Base-by-base conservation (phyloP, 2,329 filamentous ascomycete genomes). In the Epichloe bromicola region DNA sequence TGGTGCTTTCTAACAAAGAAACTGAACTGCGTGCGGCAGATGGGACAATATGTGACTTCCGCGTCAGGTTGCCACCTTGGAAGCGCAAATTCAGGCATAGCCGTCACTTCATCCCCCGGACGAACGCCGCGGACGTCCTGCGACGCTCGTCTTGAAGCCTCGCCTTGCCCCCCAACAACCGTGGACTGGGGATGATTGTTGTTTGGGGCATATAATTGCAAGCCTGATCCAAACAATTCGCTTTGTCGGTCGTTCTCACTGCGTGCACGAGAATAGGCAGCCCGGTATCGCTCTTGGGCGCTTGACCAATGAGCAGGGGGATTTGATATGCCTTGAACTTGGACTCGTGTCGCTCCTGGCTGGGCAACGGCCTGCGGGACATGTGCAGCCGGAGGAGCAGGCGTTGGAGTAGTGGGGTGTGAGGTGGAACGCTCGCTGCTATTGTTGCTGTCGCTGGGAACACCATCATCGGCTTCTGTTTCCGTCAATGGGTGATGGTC, bases 1-100 rank as follows among this genome's bases (percentile, higher is more conserved):
- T 97, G 91, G 69, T 97, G 91, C 64, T 94, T 94, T 55, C 91
- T 78, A 62, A 88, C 83, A 70, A 88, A 88, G 59, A 95, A 85
- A 63, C 80, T 86, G 63, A 97, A 97, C 46, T 82, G 79, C 1
- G 78, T 79, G 49, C 74, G 72, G 63, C 91, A 97, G 52, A 96
- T 95, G 2, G 89, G 88, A 64, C 91, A 97, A 55, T 82, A 76
- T 1, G 82, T 80, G 11, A 87, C 88, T 58, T 94, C 88, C 4
- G 78, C 74, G 66, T 97, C 91, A 4, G 89, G 86, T 69, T 96
- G 90, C 91, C 91, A 97, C 52, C 75, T 74, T 1, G 90, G 89
- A 40, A 89, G 68, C 17, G 76, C 68, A 55, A 85, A 70, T 19
- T 76, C 72, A 57, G 63, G 54, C 17, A 49, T 37, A 38, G 41